Evolutionary conservation across 1,284 basidiomycete genomes (phyloP), one percentile per base, ranked within the genome.

Genomic region (Peniophora sp.): DNA sequence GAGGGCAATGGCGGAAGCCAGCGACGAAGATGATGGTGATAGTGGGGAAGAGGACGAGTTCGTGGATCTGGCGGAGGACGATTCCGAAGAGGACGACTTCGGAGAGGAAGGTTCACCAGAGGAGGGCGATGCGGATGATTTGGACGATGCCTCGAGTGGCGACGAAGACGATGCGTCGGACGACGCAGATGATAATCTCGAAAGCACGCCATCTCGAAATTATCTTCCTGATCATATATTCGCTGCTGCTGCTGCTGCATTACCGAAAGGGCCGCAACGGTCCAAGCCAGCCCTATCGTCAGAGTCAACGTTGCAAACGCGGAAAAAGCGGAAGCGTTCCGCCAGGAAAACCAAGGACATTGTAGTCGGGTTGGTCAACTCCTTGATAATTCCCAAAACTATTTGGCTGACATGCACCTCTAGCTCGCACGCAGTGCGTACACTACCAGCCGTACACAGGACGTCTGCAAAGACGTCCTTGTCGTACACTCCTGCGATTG

Each of bases 161-260:
- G 54, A 53, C 22, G 51, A 52, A 18, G 54, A 53, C 20, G 54
- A 56, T 17, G 51, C 54, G 9, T 47, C 49, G 35, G 37, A 8
- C 37, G 37, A 41, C 8, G 37, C 6, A 17, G n/a, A 8, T 5
- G 15, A 15, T 41, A 20, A n/a, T 22, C 8, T n/a, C 8, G 12
- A 42, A 2, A 17, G 50, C 3, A 46, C 53, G 11, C 57, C 57
- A 6, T 49, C 51, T 32, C 6, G 27, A 32, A 60, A 63, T 53
- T 67, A 68, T 57, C 66, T 69, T 23, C 68, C 68, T 0, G 68
- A 68, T 36, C 64, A 69, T 49, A 50, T 68, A n/a, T 69, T 69
- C 55, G 53, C 59, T 22, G 55, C 64, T 54, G 53, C 59, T 22
- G 55, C 64, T 24, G 67, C 64, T 2, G 55, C 67, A n/a, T 58